Evolutionary conservation across 2,329 filamentous ascomycete genomes (phyloP).

Genomic region (Sarocladiaceae sp.): DNA sequence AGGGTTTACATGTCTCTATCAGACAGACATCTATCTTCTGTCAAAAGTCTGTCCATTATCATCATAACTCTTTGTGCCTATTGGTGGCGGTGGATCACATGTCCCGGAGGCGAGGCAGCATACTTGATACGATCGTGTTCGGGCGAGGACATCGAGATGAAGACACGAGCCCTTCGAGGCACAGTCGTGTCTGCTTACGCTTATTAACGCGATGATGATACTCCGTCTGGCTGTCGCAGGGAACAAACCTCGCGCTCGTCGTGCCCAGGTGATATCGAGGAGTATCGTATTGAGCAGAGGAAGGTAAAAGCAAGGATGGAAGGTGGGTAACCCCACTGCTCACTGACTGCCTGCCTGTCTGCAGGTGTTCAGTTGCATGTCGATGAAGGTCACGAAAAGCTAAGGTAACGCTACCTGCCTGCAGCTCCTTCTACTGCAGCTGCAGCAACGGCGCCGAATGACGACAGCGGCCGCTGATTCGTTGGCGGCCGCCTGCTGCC

Average conservation of each 20-base stretch:
- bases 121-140: too few relatives aligned
- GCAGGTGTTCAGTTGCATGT: not conserved
- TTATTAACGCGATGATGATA: too few relatives aligned
- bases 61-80: not conserved
- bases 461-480: conserved; percentile 7
- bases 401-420: not conserved
- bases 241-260: not conserved
- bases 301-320: not conserved
- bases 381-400: not conserved
- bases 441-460: not conserved
- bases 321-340: not conserved
- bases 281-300: too few relatives aligned
- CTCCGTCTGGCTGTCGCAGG: too few relatives aligned
- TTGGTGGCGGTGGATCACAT: conserved; percentile 4
- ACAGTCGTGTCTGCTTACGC: too few relatives aligned
- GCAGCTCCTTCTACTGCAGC: not conserved
- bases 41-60: too few relatives aligned
- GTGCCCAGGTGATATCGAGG: not conserved
- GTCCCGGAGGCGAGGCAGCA: too few relatives aligned
- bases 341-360: too few relatives aligned
- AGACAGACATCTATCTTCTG: too few relatives aligned
- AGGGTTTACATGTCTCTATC: too few relatives aligned
- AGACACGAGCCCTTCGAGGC: too few relatives aligned
- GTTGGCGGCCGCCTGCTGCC: conserved; percentile 7
- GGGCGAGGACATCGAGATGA: too few relatives aligned